Base-by-base conservation (phyloP, 108 stramenopile genomes). In the Skeletonema costatum region DNA sequence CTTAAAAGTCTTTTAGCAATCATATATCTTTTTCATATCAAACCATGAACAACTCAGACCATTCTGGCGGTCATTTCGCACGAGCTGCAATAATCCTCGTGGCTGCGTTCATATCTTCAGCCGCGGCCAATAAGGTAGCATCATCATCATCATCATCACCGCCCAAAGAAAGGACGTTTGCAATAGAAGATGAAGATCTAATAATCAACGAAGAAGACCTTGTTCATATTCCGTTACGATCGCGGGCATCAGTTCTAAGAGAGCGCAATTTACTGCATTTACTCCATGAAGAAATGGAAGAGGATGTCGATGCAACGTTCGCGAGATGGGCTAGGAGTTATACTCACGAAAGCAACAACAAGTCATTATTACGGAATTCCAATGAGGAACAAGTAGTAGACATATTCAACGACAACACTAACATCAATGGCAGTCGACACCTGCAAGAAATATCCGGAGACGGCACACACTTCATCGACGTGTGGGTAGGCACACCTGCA, bases 401-500 rank as follows among this genome's bases (percentile, higher is more conserved):
- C 60, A 62, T 21, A 32, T 35, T n/a, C 16, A 32, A 35, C 39
- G 56, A 41, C 35, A 46, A 68, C 13, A 33, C 30, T 3, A 32
- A 59, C 4, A 32, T 10, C 48, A 21, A 21, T 58, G 14, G 19
- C 35, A 13, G 10, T 36, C 64, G 36, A 65, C 46, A 32, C 33
- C 46, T 76, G 1, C 80, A 81, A 60, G 80, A 81, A 35, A 36
- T 68, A 10, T 31, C 70, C 5, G 84, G 84, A 44, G 80, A 68
- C 36, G 84, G 80, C 3, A 85, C 70, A 8, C 87, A 87, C 30
- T 87, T 72, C 38, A 66, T 87, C 12, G 68, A 80, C 16, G 32
- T 70, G 6, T 85, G 75, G 41, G 66, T 85, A 31, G 87, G 87
- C 11, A 80, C 32, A 74, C 87, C 87, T 12, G 82, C 85, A 2